A percentile compares a stretch with the other conserved stretches of the same genome.
Evolutionary conservation across 345 rosid genomes (phyloP).

Genomic region (Lumnitzera racemosa): DNA sequence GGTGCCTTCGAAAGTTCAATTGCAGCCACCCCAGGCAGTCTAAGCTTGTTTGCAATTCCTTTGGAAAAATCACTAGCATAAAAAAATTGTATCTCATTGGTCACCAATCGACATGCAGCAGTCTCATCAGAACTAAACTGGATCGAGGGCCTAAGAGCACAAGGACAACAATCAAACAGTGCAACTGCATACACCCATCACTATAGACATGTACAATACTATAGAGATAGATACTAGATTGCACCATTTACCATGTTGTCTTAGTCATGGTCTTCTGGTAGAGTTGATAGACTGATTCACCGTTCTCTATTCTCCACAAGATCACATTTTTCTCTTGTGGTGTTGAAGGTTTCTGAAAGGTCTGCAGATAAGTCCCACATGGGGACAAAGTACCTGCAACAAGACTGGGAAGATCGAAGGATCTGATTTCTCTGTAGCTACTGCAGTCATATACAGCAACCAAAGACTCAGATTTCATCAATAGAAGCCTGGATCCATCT

Average conservation of each 20-base stretch:
- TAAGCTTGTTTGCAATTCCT: slow-evolving; percentile 54
- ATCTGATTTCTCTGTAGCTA: slow-evolving; percentile 48
- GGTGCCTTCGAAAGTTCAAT: slow-evolving; percentile 76
- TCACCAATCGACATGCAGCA: slow-evolving; percentile 74
- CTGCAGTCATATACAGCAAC: slow-evolving; percentile 56
- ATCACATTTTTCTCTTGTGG: slow-evolving; percentile 81
- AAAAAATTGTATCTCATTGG: slow-evolving; percentile 88
- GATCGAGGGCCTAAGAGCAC: slow-evolving; percentile 67
- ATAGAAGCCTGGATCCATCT: slow-evolving; percentile 73
- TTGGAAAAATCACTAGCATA: slow-evolving; percentile 73
- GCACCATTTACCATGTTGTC: slow-evolving; percentile 49
- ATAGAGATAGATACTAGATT: neutral
- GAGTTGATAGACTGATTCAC: slow-evolving; percentile 58
- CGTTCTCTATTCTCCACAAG: slow-evolving; percentile 56
- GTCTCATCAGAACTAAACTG: slow-evolving; percentile 74
- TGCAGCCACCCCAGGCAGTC: slow-evolving; percentile 73
- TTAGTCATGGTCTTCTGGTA: slow-evolving; percentile 80
- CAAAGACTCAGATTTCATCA: slow-evolving; percentile 42
- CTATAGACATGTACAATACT: too few species aligned
- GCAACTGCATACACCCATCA: neutral
- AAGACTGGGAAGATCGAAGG: slow-evolving; percentile 51
- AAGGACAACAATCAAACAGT: slow-evolving; percentile 6
- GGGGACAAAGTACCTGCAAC: slow-evolving; percentile 65
- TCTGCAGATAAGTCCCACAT: slow-evolving; percentile 69
- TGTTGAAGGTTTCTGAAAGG: slow-evolving; percentile 68